Percentiles rank a stretch among this genome's conserved stretches.
These are phyloP conservation scores for Tulasnella sp. DNA, from an alignment of 768 basidiomycete genomes.

Conservation along the genomic window DNA sequence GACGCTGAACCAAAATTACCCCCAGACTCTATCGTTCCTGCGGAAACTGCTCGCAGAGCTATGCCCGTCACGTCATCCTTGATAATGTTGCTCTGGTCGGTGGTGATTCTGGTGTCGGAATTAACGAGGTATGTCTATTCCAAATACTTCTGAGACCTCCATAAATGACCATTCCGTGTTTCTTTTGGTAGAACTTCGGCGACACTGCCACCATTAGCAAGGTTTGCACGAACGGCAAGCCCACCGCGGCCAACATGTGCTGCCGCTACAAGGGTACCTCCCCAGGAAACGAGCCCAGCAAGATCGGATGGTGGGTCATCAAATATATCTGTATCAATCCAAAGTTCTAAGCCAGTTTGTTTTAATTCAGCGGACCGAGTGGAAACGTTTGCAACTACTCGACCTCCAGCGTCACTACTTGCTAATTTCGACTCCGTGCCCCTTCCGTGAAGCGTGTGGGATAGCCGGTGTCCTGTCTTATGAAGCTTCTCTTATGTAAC, in stretches of 20 bases:
- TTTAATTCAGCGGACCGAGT: neutral
- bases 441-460: neutral
- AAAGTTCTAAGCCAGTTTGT: neutral
- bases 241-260: neutral
- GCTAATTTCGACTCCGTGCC: neutral
- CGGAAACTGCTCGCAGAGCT: neutral
- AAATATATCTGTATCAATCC: neutral
- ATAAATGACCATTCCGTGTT: neutral
- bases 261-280: neutral
- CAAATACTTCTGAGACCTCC: neutral
- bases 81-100: neutral
- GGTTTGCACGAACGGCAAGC: conserved; percentile 3
- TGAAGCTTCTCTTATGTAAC: too few relatives aligned
- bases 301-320: neutral
- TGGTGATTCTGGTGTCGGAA: neutral
- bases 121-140: neutral
- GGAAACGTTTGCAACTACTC: neutral
- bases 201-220: neutral
- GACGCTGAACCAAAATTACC: neutral
- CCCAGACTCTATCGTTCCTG: neutral
- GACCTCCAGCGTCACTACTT: neutral
- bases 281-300: neutral
- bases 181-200: neutral
- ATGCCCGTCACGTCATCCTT: neutral
- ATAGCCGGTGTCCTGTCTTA: neutral